A percentile compares a stretch with the other conserved stretches of the same genome.
These are phyloP conservation scores for Ustilago crameri DNA, from an alignment of 1,284 basidiomycete genomes.

Conservation along the genomic window DNA sequence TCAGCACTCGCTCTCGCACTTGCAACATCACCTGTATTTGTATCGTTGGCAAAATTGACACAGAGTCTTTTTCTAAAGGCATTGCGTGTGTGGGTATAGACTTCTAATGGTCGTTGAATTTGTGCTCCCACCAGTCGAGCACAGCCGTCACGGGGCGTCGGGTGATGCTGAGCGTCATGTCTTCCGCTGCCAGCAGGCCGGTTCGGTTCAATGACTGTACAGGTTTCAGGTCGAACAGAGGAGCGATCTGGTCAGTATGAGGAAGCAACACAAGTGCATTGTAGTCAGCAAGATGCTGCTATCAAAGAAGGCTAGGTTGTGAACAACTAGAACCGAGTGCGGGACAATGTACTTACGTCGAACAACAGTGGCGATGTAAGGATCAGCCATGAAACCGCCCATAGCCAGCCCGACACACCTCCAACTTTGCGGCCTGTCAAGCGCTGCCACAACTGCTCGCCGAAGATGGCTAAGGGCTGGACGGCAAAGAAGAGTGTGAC, in stretches of 20 bases:
- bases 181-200: constrained; percentile 13
- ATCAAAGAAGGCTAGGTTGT: background rate
- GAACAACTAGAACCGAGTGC: background rate
- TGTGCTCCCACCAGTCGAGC: constrained; percentile 29
- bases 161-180: constrained; percentile 13
- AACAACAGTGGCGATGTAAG: constrained; percentile 14
- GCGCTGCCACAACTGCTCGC: constrained; percentile 21
- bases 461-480: constrained; percentile 28
- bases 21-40: constrained; percentile 41
- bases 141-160: constrained; percentile 3
- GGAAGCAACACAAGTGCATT: background rate
- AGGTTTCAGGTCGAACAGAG: background rate
- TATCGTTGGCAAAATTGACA: constrained; percentile 5
- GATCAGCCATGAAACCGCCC: constrained; percentile 22
- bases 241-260: background rate
- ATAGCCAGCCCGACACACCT: constrained; percentile 34
- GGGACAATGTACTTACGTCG: constrained; percentile 8
- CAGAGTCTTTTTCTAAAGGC: background rate
- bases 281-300: background rate
- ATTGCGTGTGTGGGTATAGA: background rate
- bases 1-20: constrained; percentile 5
- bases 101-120: constrained; percentile 5
- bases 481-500: constrained; percentile 25
- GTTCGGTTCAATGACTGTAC: constrained; percentile 1
- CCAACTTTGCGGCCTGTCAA: constrained; percentile 13